Evolutionary conservation across 2,329 filamentous ascomycete species (phyloP).

Genomic region (Sarocladiaceae sp.): DNA sequence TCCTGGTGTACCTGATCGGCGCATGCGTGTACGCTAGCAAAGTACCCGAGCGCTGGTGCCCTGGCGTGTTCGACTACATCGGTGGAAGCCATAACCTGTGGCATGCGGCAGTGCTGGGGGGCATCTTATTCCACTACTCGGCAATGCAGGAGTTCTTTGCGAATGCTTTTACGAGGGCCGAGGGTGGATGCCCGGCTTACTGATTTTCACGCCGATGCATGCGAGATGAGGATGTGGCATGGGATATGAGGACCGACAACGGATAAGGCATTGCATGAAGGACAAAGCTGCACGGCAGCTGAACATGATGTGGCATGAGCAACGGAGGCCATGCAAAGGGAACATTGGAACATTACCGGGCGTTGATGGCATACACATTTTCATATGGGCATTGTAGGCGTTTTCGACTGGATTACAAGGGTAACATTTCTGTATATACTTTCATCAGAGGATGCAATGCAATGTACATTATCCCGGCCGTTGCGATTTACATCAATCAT

Average conservation of each 20-base stretch:
- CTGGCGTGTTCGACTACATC: constrained; percentile 90
- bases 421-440: constrained; percentile 4
- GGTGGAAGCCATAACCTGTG: constrained; percentile 96
- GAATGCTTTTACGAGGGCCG: constrained; percentile 63
- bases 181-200: constrained; percentile 51
- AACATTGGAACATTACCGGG: background rate
- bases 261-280: background rate
- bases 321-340: too few relatives aligned
- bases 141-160: constrained; percentile 96
- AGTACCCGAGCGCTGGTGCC: constrained; percentile 86
- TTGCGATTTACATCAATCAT: constrained; percentile 4
- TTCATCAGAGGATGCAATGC: background rate
- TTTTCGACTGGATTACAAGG: background rate
- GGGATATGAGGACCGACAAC: background rate
- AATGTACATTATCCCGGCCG: background rate
- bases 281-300: background rate
- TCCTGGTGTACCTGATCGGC: constrained; percentile 78
- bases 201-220: constrained; percentile 20
- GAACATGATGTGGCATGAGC: background rate
- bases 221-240: background rate
- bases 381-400: constrained; percentile 3
- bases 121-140: constrained; percentile 93
- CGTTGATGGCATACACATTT: background rate
- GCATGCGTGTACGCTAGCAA: constrained; percentile 87
- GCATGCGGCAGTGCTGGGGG: constrained; percentile 90